A percentile compares a stretch with the other conserved stretches of the same genome.
Evolutionary conservation across 2,329 filamentous ascomycete genomes (phyloP).

Genomic region (Paecilomyces niveus): DNA sequence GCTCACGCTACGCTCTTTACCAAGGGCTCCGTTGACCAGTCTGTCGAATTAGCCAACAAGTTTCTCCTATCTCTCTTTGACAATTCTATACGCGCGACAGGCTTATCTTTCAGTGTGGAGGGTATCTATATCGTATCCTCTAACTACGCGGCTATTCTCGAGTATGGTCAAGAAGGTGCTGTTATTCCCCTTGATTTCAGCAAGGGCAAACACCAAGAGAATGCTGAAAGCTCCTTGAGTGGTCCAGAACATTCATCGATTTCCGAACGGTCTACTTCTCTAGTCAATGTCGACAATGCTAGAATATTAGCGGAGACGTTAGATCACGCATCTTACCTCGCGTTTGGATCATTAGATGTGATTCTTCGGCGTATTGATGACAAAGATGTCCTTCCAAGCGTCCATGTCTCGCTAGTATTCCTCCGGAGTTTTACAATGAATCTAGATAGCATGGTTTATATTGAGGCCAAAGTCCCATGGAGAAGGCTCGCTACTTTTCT

Average conservation of each 20-base stretch:
- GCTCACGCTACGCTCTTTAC: slow-evolving; percentile 47
- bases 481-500: slow-evolving; percentile 43
- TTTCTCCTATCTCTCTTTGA: slow-evolving; percentile 25
- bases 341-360: slow-evolving; percentile 36
- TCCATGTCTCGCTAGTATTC: slow-evolving; percentile 50
- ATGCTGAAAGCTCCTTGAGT: too few relatives aligned
- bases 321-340: slow-evolving; percentile 35
- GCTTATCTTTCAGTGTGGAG: too few relatives aligned
- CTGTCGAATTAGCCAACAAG: slow-evolving; percentile 29
- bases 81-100: too few relatives aligned
- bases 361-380: slow-evolving; percentile 43
- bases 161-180: too few relatives aligned
- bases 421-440: slow-evolving; percentile 38
- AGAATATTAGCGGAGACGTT: too few relatives aligned
- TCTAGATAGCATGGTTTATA: slow-evolving; percentile 30
- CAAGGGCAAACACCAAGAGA: too few relatives aligned
- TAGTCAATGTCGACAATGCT: too few relatives aligned
- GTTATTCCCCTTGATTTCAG: too few relatives aligned
- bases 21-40: slow-evolving; percentile 25
- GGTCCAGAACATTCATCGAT: too few relatives aligned
- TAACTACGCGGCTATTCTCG: too few relatives aligned
- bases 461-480: slow-evolving; percentile 46
- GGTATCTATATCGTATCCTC: too few relatives aligned
- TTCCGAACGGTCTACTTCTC: too few relatives aligned
- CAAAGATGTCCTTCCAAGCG: slow-evolving; percentile 46